A percentile compares a stretch with the other conserved stretches of the same genome.
Conservation (phyloP, 2,329 filamentous ascomycete species). For the Stromatinia cepivora region DNA sequence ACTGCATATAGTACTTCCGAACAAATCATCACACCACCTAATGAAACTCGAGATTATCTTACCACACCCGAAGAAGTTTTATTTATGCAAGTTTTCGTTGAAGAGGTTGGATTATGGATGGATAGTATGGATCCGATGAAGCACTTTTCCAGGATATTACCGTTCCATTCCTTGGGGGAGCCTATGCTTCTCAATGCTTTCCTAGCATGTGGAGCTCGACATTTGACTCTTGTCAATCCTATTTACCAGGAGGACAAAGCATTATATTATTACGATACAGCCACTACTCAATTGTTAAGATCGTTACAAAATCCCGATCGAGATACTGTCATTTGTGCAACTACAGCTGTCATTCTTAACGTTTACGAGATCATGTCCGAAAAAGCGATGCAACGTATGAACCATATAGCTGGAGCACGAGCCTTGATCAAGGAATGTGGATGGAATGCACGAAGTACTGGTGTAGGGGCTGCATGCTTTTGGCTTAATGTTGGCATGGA, state of each 20-base stretch:
- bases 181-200: slow-evolving; percentile 89
- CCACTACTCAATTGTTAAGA: slow-evolving; percentile 74
- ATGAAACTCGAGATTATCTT: slow-evolving; percentile 61
- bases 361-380: slow-evolving; percentile 94
- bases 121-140: slow-evolving; percentile 83
- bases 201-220: slow-evolving; percentile 82
- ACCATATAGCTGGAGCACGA: slow-evolving; percentile 81
- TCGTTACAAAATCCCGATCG: slow-evolving; percentile 81
- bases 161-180: slow-evolving; percentile 77
- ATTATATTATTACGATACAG: slow-evolving; percentile 79
- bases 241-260: slow-evolving; percentile 76
- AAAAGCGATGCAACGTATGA: slow-evolving; percentile 76
- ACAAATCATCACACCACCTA: slow-evolving; percentile 43
- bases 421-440: slow-evolving; percentile 86
- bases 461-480: slow-evolving; percentile 85
- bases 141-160: slow-evolving; percentile 83
- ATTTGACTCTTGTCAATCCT: slow-evolving; percentile 70
- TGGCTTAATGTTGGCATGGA: slow-evolving; percentile 94
- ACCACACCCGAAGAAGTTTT: slow-evolving; percentile 74
- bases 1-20: slow-evolving; percentile 41
- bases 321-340: slow-evolving; percentile 80
- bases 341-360: slow-evolving; percentile 83
- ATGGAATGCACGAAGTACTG: slow-evolving; percentile 78
- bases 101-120: slow-evolving; percentile 92
- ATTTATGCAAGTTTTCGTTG: slow-evolving; percentile 91